Evolutionary conservation across 2,329 filamentous ascomycete genomes (phyloP).

Genomic region (Seiridium cupressi): DNA sequence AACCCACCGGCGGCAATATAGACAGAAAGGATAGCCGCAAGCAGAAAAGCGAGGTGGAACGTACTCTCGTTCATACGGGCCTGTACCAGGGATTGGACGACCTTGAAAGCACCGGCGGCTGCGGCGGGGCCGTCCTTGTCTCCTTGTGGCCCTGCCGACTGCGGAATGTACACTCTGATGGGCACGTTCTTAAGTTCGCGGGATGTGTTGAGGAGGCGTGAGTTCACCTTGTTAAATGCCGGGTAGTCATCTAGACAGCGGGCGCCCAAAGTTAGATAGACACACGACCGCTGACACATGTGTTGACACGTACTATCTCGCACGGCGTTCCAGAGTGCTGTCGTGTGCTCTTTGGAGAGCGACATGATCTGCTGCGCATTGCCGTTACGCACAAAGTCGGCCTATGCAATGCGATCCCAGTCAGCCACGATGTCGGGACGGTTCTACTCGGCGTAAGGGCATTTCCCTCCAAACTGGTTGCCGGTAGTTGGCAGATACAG

Average conservation of each 20-base stretch:
- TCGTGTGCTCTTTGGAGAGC: slow-evolving; percentile 80
- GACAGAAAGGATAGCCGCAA: background rate
- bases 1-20: background rate
- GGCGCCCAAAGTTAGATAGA: background rate
- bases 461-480: background rate
- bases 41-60: slow-evolving; percentile 19
- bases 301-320: slow-evolving; percentile 56
- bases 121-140: slow-evolving; percentile 26
- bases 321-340: slow-evolving; percentile 78
- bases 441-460: background rate
- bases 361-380: slow-evolving; percentile 90
- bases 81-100: slow-evolving; percentile 74
- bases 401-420: slow-evolving; percentile 37
- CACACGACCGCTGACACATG: background rate
- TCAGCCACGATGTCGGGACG: background rate
- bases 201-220: slow-evolving; percentile 72
- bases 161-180: slow-evolving; percentile 79
- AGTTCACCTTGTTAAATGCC: slow-evolving; percentile 72
- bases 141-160: slow-evolving; percentile 33
- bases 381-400: slow-evolving; percentile 84
- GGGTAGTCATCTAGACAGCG: slow-evolving; percentile 63
- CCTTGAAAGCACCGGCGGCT: slow-evolving; percentile 56
- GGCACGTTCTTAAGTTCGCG: slow-evolving; percentile 80
- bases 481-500: too few species aligned
- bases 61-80: slow-evolving; percentile 28